Conservation (phyloP, 1,284 basidiomycete species). For the Pascua sp. region DNA sequence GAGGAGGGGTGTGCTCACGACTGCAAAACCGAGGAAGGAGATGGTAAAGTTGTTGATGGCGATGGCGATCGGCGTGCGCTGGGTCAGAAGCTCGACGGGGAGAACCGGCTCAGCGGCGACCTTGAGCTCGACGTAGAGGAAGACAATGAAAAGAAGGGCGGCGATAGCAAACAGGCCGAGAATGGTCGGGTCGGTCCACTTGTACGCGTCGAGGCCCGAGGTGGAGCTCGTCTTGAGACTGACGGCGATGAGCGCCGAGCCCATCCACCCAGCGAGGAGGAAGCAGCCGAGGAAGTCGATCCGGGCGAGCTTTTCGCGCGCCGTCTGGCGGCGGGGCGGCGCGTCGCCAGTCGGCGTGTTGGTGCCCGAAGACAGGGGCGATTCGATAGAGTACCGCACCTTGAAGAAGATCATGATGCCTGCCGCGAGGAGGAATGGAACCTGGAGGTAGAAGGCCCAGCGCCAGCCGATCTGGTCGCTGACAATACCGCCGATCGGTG, state of each 20-base stretch:
- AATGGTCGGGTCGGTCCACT: conserved; percentile 68
- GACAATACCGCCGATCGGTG: conserved; percentile 82
- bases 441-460: conserved; percentile 60
- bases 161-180: conserved; percentile 62
- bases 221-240: conserved; percentile 63
- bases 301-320: conserved; percentile 63
- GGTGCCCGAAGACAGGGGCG: conserved; percentile 52
- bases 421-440: conserved; percentile 69
- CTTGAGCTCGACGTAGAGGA: conserved; percentile 69
- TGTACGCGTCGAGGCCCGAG: conserved; percentile 16
- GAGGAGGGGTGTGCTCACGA: conserved; percentile 55
- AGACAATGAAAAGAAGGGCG: conserved; percentile 57
- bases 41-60: conserved; percentile 68
- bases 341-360: conserved; percentile 51
- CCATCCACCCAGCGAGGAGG: conserved; percentile 70
- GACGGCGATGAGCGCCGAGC: conserved; percentile 68
- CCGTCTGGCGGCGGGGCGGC: conserved; percentile 54
- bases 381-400: conserved; percentile 54
- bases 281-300: conserved; percentile 79
- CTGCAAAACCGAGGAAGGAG: conserved; percentile 67
- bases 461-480: conserved; percentile 77
- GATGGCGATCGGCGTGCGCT: conserved; percentile 67
- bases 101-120: conserved; percentile 77
- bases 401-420: conserved; percentile 66
- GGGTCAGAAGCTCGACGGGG: conserved; percentile 69